Evolutionary conservation across 371 early-diverging fungal genomes (phyloP).

Genomic region (Lichtheimia ramosa): DNA sequence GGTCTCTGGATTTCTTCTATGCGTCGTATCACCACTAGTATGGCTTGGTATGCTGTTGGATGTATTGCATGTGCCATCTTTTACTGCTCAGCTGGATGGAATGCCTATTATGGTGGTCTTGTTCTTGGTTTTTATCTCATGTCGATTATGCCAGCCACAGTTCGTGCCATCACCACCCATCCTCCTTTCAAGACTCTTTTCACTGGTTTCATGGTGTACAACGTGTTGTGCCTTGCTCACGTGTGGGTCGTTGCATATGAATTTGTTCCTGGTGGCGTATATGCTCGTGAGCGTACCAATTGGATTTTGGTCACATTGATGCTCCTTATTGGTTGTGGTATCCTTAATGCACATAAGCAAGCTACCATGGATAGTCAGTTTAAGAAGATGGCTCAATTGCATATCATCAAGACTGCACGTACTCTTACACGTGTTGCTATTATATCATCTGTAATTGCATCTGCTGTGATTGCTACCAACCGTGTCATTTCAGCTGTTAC

Average conservation of each 20-base stretch:
- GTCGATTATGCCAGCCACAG: slow-evolving; percentile 61
- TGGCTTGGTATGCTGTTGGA: slow-evolving; percentile 63
- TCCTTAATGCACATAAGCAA: slow-evolving; percentile 44
- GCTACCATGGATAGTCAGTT: slow-evolving; percentile 16
- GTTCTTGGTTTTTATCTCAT: slow-evolving; percentile 62
- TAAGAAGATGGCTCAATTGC: slow-evolving; percentile 31
- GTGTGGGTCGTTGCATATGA: slow-evolving; percentile 85
- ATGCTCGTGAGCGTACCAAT: slow-evolving; percentile 76
- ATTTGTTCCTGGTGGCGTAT: slow-evolving; percentile 80
- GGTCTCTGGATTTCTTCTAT: slow-evolving; percentile 60
- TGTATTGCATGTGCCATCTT: slow-evolving; percentile 54
- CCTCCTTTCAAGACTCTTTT: slow-evolving; percentile 71
- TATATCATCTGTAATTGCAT: slow-evolving; percentile 26
- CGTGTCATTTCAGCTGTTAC: slow-evolving; percentile 31
- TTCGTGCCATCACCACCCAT: slow-evolving; percentile 57
- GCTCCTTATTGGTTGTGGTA: slow-evolving; percentile 49
- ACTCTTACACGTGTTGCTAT: slow-evolving; percentile 30
- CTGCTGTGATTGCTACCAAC: slow-evolving; percentile 34
- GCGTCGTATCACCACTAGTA: slow-evolving; percentile 56
- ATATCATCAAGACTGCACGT: slow-evolving; percentile 38
- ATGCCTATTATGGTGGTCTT: slow-evolving; percentile 66
- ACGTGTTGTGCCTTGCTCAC: slow-evolving; percentile 68
- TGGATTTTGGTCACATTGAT: slow-evolving; percentile 60
- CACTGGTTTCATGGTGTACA: slow-evolving; percentile 63
- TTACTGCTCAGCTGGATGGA: slow-evolving; percentile 61